Conservation (phyloP, 2,329 filamentous ascomycete species). For the Purpureocillium takamizusanense region DNA sequence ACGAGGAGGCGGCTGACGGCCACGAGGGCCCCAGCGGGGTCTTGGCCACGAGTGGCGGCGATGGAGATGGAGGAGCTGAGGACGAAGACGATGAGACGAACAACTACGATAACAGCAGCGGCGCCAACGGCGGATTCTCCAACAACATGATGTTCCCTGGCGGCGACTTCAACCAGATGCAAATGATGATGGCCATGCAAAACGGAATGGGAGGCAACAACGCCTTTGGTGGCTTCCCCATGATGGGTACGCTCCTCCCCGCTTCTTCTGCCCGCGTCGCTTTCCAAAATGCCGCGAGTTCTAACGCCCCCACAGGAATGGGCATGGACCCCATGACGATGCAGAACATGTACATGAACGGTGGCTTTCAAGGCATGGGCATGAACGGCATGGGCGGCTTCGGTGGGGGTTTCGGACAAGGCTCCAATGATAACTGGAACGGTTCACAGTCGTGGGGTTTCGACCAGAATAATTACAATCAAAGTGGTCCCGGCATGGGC, state of each 20-base stretch:
- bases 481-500: conserved; percentile 75
- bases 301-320: conserved; percentile 67
- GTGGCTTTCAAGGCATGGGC: conserved; percentile 71
- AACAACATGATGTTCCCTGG: conserved; percentile 53
- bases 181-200: conserved; percentile 72
- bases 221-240: conserved; percentile 52
- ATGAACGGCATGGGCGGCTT: conserved; percentile 70
- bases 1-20: neutral
- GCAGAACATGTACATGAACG: conserved; percentile 73
- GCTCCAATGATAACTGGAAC: conserved; percentile 73
- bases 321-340: conserved; percentile 73
- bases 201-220: conserved; percentile 50
- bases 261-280: neutral
- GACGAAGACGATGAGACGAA: conserved; percentile 17
- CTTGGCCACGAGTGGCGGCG: conserved; percentile 1
- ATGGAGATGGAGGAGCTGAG: conserved; percentile 7
- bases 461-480: conserved; percentile 83
- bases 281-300: conserved; percentile 2
- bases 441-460: conserved; percentile 75
- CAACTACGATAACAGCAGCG: conserved; percentile 16
- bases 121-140: conserved; percentile 38
- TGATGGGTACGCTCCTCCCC: conserved; percentile 61
- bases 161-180: conserved; percentile 67
- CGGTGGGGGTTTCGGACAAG: conserved; percentile 50
- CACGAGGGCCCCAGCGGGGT: neutral